phyloP scores from a whole-genome alignment of 495 filamentous ascomycete genomes.

The Tricharina praecox region DNA sequence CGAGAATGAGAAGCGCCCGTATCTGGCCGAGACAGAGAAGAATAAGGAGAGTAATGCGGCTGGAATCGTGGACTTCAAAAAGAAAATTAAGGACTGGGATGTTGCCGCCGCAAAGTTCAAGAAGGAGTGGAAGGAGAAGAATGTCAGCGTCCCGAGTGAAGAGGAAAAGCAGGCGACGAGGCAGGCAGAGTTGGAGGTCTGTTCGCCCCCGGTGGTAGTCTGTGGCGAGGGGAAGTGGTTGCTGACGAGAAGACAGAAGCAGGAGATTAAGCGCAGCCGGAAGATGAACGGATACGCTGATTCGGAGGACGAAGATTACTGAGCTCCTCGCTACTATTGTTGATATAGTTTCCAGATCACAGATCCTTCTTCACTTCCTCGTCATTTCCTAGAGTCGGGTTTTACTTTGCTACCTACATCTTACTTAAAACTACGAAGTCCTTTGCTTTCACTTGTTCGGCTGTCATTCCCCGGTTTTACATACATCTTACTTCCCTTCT shows the following conservation, averaged over 20 bases:
- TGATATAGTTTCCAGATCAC: too few species aligned
- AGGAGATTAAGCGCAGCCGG: conserved; percentile 25
- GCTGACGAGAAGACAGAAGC: conserved; percentile 15
- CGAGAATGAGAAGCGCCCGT: conserved; percentile 53
- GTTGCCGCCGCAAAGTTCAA: conserved; percentile 41
- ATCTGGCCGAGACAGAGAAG: conserved; percentile 49
- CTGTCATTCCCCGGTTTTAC: too few species aligned
- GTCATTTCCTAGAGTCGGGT: too few species aligned
- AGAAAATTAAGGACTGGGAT: conserved; percentile 52
- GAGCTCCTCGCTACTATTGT: too few species aligned
- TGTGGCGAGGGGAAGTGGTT: too few species aligned
- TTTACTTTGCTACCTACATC: too few species aligned
- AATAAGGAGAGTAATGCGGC: conserved; percentile 47
- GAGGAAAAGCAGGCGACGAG: conserved; percentile 23
- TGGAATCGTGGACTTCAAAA: conserved; percentile 40
- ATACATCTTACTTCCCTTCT: too few species aligned
- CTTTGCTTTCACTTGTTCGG: too few species aligned
- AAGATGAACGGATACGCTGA: conserved; percentile 26
- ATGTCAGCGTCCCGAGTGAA: conserved; percentile 34
- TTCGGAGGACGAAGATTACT: conserved; percentile 22
- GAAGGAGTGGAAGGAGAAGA: conserved; percentile 42
- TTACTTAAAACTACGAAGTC: too few species aligned
- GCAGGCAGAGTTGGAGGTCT: conserved; percentile 23
- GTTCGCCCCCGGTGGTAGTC: conserved; percentile 6
- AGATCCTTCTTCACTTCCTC: too few species aligned